phyloP scores from a whole-genome alignment of 441 rosid genomes.

The Biscutella auriculata region DNA sequence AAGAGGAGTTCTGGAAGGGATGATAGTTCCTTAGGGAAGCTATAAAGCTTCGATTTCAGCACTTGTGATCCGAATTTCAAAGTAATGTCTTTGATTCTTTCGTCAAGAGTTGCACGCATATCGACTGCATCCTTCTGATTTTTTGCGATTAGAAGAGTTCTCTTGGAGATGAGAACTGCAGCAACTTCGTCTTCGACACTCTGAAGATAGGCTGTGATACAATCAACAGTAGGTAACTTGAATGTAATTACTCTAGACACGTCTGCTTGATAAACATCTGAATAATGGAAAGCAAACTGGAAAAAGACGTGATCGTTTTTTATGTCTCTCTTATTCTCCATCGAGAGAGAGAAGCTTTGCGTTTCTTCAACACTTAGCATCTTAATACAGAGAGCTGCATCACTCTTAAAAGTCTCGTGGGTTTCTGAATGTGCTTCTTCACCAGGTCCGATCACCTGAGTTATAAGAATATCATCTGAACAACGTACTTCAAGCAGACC shows the following conservation, averaged over 20 bases:
- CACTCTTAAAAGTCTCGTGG: constrained; percentile 61
- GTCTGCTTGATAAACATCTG: constrained; percentile 80
- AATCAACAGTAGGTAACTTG: constrained; percentile 68
- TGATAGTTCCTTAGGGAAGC: constrained; percentile 76
- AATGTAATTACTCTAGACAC: constrained; percentile 75
- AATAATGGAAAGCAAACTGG: constrained; percentile 75
- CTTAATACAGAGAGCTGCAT: constrained; percentile 54
- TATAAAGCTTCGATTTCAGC: constrained; percentile 66
- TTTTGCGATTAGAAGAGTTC: constrained; percentile 72
- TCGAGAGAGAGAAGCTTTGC: constrained; percentile 73
- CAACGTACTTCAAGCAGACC: constrained; percentile 87
- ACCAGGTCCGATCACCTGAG: constrained; percentile 93
- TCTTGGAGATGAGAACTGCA: constrained; percentile 77
- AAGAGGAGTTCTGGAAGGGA: constrained; percentile 70
- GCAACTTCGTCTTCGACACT: constrained; percentile 77
- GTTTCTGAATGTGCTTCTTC: constrained; percentile 74
- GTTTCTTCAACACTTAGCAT: constrained; percentile 90
- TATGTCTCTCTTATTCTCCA: constrained; percentile 83
- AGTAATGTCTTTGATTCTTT: constrained; percentile 83
- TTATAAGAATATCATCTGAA: constrained; percentile 78
- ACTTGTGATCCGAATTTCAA: constrained; percentile 67
- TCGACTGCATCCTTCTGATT: constrained; percentile 50
- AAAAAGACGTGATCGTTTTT: constrained; percentile 60
- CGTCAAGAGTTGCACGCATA: constrained; percentile 65
- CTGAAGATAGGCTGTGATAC: constrained; percentile 71